Percentiles rank a stretch among this genome's conserved stretches.
Conservation (phyloP, 2,329 filamentous ascomycete species). For the Penicillium sp. region DNA sequence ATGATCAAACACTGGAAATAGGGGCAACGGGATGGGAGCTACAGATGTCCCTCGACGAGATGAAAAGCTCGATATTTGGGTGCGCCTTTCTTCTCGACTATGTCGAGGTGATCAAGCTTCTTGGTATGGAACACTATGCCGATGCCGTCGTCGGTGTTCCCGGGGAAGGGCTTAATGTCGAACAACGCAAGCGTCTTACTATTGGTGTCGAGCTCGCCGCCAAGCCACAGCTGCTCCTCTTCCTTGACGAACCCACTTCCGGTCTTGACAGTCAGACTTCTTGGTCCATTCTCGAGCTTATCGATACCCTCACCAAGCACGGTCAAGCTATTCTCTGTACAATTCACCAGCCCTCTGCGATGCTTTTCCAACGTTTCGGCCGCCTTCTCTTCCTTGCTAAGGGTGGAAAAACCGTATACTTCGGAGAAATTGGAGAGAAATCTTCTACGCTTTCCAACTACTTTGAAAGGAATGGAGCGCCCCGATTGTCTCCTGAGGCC, state of each 20-base stretch:
- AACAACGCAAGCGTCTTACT: constrained; percentile 71
- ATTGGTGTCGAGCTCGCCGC: constrained; percentile 93
- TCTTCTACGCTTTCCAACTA: constrained; percentile 54
- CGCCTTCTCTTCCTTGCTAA: constrained; percentile 61
- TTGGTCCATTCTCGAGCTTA: constrained; percentile 80
- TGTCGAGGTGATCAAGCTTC: no score
- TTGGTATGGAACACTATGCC: no score
- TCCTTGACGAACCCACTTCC: constrained; percentile 89
- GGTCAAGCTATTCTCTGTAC: constrained; percentile 90
- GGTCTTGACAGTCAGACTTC: constrained; percentile 88
- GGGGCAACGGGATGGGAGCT: no score
- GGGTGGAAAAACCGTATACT: constrained; percentile 42
- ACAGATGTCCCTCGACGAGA: no score
- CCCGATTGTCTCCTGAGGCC: constrained; percentile 55
- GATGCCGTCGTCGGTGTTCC: constrained; percentile 86
- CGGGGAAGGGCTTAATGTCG: constrained; percentile 65
- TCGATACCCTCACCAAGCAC: constrained; percentile 81
- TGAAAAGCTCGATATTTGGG: no score
- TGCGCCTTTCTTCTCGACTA: no score
- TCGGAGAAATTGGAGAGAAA: background rate
- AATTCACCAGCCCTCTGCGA: constrained; percentile 88
- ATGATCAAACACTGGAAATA: no score
- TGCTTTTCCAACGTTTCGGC: constrained; percentile 83
- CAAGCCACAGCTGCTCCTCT: constrained; percentile 81
- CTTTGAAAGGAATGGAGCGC: constrained; percentile 62